A percentile compares a stretch with the other conserved stretches of the same genome.
phyloP scores from a whole-genome alignment of 345 rosid species.

The Excoecaria agallocha region DNA sequence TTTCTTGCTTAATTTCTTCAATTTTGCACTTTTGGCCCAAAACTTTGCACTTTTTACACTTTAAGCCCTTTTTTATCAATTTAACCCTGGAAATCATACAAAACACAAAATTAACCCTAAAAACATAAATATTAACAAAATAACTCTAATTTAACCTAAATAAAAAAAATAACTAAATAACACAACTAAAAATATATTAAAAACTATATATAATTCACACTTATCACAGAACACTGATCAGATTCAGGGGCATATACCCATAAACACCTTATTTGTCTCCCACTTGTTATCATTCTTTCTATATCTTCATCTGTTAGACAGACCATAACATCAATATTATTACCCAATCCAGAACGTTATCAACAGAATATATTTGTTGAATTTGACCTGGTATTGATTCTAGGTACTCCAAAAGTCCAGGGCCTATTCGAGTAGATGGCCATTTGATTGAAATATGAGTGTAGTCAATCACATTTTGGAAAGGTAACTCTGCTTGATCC shows the following conservation, averaged over 20 bases:
- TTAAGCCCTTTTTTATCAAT: too few relatives aligned
- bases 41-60: too few relatives aligned
- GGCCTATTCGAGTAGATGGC: slow-evolving; percentile 81
- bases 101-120: too few relatives aligned
- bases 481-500: slow-evolving; percentile 84
- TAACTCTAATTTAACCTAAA: too few relatives aligned
- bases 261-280: slow-evolving; percentile 69
- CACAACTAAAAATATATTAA: too few relatives aligned
- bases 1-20: too few relatives aligned
- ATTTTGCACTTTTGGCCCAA: too few relatives aligned
- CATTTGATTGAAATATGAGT: slow-evolving; percentile 80
- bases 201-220: too few relatives aligned
- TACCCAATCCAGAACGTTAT: not conserved
- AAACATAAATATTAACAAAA: too few relatives aligned
- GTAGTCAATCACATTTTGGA: slow-evolving; percentile 87
- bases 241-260: slow-evolving; percentile 73
- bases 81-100: too few relatives aligned
- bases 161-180: too few relatives aligned
- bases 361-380: not conserved
- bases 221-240: slow-evolving; percentile 61
- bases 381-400: slow-evolving; percentile 58
- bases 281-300: slow-evolving; percentile 67
- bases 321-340: not conserved
- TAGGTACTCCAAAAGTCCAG: slow-evolving; percentile 71
- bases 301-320: slow-evolving; percentile 50